Base-by-base conservation (phyloP, 2,329 filamentous ascomycete species). In the Epichloe bromicola region DNA sequence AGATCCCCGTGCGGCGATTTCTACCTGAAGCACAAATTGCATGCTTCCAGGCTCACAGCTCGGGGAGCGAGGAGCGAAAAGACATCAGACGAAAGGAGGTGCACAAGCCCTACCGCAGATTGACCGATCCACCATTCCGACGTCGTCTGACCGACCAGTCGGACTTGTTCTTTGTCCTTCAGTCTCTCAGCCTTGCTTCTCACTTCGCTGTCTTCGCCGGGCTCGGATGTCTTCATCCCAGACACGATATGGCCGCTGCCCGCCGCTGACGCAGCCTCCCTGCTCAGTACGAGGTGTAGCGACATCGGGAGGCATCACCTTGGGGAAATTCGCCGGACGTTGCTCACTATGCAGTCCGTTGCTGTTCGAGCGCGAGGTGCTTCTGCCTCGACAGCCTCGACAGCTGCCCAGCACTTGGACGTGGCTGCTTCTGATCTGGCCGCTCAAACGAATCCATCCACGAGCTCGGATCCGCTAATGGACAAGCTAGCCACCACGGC, bases 401-500 rank as follows among this genome's bases (percentile, higher is more conserved):
- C 1, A 26, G 26, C 30, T 23, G 15, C 40, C 40, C 40, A 42
- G 12, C 40, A 15, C 19, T 19, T 26, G 20, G 41, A 50, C 8
- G 14, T 10, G 33, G 34, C 33, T 30, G 34, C 40, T 42, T 44
- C 48, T n/a, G 41, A 44, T 11, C 17, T 38, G 2, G 30, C 17
- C 33, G 41, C 36, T 20, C 40, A 44, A 11, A 2, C 41, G 30
- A 41, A 44, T n/a, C 20, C 36, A 33, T 38, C 40, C 15, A 30
- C 8, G 6, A 38, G 41, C 5, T 30, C 48, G 17, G 40, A 43
- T 50, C 19, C 17, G 34, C 30, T 44, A 11, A 44, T 34, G 41
- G 33, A 44, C 26, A 43, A 50, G 48, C 47, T 50, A 50, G 53
- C 53, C 43, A 49, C 61, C 47, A 48, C 52, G 51, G 57, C 60